Conservation (phyloP, 2,329 filamentous ascomycete species). For the Neocatenulostroma microsporum region DNA sequence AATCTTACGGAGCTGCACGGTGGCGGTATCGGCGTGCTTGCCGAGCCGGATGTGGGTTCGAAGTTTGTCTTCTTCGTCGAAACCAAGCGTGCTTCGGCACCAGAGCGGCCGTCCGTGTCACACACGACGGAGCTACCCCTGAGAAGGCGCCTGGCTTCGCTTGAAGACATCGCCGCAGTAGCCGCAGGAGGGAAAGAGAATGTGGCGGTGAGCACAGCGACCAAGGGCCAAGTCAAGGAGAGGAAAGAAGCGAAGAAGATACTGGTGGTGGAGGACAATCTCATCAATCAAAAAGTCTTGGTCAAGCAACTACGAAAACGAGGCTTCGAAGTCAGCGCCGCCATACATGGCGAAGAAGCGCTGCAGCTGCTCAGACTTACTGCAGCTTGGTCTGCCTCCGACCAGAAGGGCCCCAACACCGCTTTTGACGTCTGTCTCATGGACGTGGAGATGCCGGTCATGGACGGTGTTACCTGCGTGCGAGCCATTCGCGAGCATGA, state of each 20-base stretch:
- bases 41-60: constrained; percentile 59
- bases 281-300: constrained; percentile 43
- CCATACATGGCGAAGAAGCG: constrained; percentile 45
- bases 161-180: no score
- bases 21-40: constrained; percentile 68
- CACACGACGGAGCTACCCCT: constrained; percentile 14
- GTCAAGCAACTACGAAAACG: constrained; percentile 44
- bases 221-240: not conserved
- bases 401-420: constrained; percentile 13
- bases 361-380: constrained; percentile 38
- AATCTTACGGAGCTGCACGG: constrained; percentile 74
- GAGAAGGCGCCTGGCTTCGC: no score
- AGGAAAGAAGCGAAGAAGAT: constrained; percentile 17
- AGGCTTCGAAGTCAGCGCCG: constrained; percentile 40
- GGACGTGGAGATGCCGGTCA: constrained; percentile 78
- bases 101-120: no score
- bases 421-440: constrained; percentile 55
- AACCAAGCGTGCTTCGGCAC: constrained; percentile 47
- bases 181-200: not conserved
- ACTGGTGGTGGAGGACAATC: constrained; percentile 39
- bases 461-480: constrained; percentile 72
- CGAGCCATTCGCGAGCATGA: constrained; percentile 62
- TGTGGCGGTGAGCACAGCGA: not conserved
- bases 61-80: constrained; percentile 73
- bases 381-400: constrained; percentile 33